These are phyloP conservation scores for Pittosporum tobira DNA, from an alignment of 129 eudicot genomes.

Conservation along the genomic window DNA sequence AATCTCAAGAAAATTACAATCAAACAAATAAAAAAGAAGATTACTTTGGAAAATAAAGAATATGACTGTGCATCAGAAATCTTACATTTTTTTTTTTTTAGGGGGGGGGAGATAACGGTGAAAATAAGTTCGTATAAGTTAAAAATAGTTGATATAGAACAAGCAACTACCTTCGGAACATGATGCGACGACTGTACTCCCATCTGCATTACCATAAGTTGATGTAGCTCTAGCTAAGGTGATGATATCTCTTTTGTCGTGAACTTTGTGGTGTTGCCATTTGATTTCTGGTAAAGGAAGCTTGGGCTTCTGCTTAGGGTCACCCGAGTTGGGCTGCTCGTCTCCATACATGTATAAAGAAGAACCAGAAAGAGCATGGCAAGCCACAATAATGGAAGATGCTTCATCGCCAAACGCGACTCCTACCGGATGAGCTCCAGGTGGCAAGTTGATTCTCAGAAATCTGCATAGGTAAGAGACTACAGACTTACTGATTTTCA, in stretches of 20 bases:
- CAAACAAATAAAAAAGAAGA: not conserved
- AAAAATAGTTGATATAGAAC: not conserved
- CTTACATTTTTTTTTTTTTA: too few relatives aligned
- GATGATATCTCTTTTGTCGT: slow-evolving; percentile 62
- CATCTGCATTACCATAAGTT: slow-evolving; percentile 93
- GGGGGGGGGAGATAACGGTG: not conserved
- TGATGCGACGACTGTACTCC: slow-evolving; percentile 77
- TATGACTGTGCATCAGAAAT: not conserved
- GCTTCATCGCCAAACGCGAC: slow-evolving; percentile 80
- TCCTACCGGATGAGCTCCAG: slow-evolving; percentile 85
- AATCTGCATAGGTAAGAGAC: slow-evolving; percentile 64
- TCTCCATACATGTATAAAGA: slow-evolving; percentile 85
- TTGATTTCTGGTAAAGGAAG: slow-evolving; percentile 77
- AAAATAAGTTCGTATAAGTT: not conserved
- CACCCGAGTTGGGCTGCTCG: slow-evolving; percentile 60
- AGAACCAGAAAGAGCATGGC: slow-evolving; percentile 67
- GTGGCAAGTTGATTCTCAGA: slow-evolving; percentile 84
- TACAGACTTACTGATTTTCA: too few relatives aligned
- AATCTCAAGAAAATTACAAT: too few relatives aligned
- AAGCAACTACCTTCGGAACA: slow-evolving; percentile 78
- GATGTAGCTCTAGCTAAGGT: slow-evolving; percentile 69
- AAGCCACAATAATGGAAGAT: slow-evolving; percentile 68
- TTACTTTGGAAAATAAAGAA: not conserved
- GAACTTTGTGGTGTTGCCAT: slow-evolving; percentile 87
- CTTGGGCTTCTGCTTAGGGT: slow-evolving; percentile 52